Conservation (phyloP, 2,329 filamentous ascomycete species). For the Didymella pinodella region DNA sequence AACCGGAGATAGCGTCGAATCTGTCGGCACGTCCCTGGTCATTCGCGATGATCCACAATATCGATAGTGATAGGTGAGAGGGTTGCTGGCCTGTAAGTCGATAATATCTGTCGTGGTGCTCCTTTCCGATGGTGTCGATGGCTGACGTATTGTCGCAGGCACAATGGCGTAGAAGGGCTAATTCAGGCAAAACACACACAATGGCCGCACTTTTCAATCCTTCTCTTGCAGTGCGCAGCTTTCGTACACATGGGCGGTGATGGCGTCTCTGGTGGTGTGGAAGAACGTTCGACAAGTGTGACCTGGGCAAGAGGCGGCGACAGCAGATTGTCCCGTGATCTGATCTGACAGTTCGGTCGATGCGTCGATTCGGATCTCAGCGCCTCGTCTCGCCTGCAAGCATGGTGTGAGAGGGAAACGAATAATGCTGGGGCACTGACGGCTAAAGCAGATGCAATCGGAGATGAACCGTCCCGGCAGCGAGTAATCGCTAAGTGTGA, state of each 20-base stretch:
- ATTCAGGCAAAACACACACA: slow-evolving; percentile 21
- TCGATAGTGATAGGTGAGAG: slow-evolving; percentile 5
- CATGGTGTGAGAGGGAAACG: slow-evolving; percentile 40
- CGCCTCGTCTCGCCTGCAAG: slow-evolving; percentile 31
- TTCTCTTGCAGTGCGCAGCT: slow-evolving; percentile 29
- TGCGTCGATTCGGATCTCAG: slow-evolving; percentile 31
- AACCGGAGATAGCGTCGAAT: neutral
- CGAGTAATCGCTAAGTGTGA: slow-evolving; percentile 28
- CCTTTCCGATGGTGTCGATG: slow-evolving; percentile 28
- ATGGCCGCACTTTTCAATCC: slow-evolving; percentile 18
- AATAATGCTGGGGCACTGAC: slow-evolving; percentile 18
- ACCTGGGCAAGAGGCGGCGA: slow-evolving; percentile 33
- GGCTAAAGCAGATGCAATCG: slow-evolving; percentile 49
- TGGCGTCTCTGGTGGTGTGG: slow-evolving; percentile 24
- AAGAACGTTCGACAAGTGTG: slow-evolving; percentile 33
- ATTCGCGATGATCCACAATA: neutral
- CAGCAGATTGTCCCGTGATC: slow-evolving; percentile 43
- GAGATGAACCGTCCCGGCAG: slow-evolving; percentile 48
- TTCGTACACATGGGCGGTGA: slow-evolving; percentile 19
- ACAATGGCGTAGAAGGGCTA: slow-evolving; percentile 30
- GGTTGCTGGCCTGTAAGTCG: slow-evolving; percentile 13
- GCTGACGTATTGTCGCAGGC: slow-evolving; percentile 38
- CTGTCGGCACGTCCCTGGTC: slow-evolving; percentile 3
- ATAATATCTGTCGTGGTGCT: slow-evolving; percentile 15
- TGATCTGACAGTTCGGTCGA: slow-evolving; percentile 24